Percentiles rank a stretch among this genome's conserved stretches.
These are phyloP conservation scores for Aquilaria malaccensis DNA, from an alignment of 345 rosid species.

Conservation along the genomic window DNA sequence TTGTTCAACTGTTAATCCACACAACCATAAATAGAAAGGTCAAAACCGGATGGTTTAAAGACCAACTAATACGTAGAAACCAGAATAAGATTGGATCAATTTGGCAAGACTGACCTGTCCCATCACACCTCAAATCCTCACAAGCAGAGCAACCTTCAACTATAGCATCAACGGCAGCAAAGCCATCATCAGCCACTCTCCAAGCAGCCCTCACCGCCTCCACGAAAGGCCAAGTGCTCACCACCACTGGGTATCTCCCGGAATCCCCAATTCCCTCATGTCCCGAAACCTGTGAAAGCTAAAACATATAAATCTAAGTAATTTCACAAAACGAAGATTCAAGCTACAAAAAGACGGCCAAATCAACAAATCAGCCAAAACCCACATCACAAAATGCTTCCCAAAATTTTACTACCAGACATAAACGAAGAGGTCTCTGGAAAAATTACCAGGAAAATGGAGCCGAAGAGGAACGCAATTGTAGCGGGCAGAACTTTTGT, in stretches of 20 bases:
- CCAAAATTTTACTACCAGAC: background rate
- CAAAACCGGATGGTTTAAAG: background rate
- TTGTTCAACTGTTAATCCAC: no score
- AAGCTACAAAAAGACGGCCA: background rate
- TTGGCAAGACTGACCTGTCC: slow-evolving; percentile 50
- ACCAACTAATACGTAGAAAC: background rate
- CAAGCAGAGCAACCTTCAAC: slow-evolving; percentile 97
- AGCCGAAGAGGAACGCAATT: slow-evolving; percentile 15
- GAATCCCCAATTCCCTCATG: slow-evolving; percentile 24
- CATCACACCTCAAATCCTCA: slow-evolving; percentile 82
- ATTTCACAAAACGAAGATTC: no score
- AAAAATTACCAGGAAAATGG: slow-evolving; percentile 17
- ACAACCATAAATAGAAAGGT: background rate
- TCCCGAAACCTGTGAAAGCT: slow-evolving; percentile 30
- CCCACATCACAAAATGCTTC: slow-evolving; percentile 5
- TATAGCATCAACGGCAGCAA: slow-evolving; percentile 72
- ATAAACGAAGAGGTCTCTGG: background rate
- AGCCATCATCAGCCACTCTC: slow-evolving; percentile 53
- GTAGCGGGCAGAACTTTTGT: slow-evolving; percentile 6
- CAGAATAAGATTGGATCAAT: background rate
- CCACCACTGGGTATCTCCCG: slow-evolving; percentile 55
- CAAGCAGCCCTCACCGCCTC: slow-evolving; percentile 92
- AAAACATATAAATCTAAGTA: no score
- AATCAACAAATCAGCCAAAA: background rate
- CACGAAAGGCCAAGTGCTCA: slow-evolving; percentile 85